Evolutionary conservation across 2,329 filamentous ascomycete genomes (phyloP), one percentile per base, ranked within the genome.

Genomic region (Aureobasidium sp.): DNA sequence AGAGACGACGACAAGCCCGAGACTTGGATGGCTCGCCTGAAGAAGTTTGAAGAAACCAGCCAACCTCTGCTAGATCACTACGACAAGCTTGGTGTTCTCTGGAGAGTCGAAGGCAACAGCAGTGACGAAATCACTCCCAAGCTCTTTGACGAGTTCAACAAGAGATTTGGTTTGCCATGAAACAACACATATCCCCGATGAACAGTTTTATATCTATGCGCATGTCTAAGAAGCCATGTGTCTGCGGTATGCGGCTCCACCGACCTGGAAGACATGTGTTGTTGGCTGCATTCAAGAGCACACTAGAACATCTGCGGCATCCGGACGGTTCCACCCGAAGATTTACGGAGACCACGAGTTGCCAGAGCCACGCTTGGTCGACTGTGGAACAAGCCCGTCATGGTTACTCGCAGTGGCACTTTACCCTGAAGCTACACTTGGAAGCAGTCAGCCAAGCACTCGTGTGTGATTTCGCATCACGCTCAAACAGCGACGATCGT

Each of bases 101-200:
- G 89, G 84, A 90, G 90, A 65, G 91, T 97, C 4, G 81, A 90
- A 68, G 94, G 94, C 25, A 85, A 92, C 76, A 93, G 86, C 73
- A 96, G 91, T 71, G 90, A 99, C 71, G 94, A 97, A 77, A 99
- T 99, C 68, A 92, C 84, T 60, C 94, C 94, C n/a, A 87, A 91
- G 78, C 80, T 99, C 31, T 89, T 91, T 70, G 77, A 80, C 9
- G 91, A 96, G 76, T 90, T 99, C 73, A 87, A 90, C 76, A 84
- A 79, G 71, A 83, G 88, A 62, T 97, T 97, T 76, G 72, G 65
- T 34, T 36, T 41, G 29, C 14, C 55, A 25, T 62, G 60, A 62
- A n/a, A 25, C 14, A 29, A 11, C 14, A 8, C 7, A 20, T 2
- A 12, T 17, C 29, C 45, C 9, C 3, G 25, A 48, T 29, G 22